Conservation (phyloP, 2,329 filamentous ascomycete species). For the Fusarium liriodendri region DNA sequence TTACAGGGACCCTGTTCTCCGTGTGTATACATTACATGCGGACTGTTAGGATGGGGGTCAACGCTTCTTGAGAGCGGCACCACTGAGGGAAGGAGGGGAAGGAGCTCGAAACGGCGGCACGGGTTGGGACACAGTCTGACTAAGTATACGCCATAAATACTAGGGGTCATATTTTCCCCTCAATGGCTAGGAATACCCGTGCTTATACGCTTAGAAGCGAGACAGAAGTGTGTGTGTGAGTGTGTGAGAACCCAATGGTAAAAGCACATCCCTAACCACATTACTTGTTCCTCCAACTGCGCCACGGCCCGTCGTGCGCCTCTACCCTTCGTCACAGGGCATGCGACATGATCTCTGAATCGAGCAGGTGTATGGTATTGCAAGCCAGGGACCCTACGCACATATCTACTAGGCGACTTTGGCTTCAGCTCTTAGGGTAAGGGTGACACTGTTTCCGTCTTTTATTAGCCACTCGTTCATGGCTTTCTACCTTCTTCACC, state of each 20-base stretch:
- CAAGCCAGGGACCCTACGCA: too few relatives aligned
- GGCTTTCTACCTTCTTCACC: too few relatives aligned
- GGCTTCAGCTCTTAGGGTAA: too few relatives aligned
- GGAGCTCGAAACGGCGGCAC: too few relatives aligned
- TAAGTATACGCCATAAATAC: neutral
- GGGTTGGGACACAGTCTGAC: neutral
- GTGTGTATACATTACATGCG: too few relatives aligned
- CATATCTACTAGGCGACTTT: too few relatives aligned
- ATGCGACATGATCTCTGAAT: slow-evolving; percentile 20
- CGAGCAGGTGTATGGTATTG: slow-evolving; percentile 17
- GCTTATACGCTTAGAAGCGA: neutral
- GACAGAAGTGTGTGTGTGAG: neutral
- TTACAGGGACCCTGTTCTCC: too few relatives aligned
- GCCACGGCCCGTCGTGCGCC: slow-evolving; percentile 17
- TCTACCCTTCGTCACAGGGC: neutral
- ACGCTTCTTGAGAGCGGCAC: too few relatives aligned
- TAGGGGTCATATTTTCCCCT: neutral
- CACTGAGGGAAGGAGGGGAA: too few relatives aligned
- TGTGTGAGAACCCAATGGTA: neutral
- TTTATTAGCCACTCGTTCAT: too few relatives aligned
- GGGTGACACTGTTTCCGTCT: too few relatives aligned
- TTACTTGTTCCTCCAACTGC: slow-evolving; percentile 4
- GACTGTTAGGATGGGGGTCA: too few relatives aligned
- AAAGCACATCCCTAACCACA: slow-evolving; percentile 6
- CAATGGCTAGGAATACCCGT: slow-evolving; percentile 20